phyloP scores from a whole-genome alignment of 129 eudicot species.

The Gnaphalium uliginosum region DNA sequence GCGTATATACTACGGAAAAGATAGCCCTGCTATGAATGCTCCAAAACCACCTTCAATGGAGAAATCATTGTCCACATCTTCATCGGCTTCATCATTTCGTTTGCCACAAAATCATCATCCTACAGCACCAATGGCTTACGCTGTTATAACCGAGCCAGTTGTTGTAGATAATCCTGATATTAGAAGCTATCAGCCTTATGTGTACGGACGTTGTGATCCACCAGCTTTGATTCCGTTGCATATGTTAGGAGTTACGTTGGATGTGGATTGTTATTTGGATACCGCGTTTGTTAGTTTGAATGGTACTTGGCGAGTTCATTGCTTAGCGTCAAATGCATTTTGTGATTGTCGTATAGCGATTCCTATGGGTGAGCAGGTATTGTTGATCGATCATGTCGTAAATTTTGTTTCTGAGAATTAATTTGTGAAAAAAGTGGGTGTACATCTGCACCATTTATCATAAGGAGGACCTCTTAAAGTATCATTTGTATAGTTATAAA shows the following conservation, averaged over 20 bases:
- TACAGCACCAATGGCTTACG: constrained; percentile 77
- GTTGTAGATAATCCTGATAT: constrained; percentile 93
- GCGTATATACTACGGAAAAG: constrained; percentile 74
- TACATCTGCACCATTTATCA: not conserved
- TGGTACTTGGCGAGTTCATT: constrained; percentile 83
- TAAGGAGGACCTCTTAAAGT: not conserved
- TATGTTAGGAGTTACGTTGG: constrained; percentile 63
- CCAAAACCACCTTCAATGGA: constrained; percentile 44
- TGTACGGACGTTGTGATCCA: constrained; percentile 76
- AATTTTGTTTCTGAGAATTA: not conserved
- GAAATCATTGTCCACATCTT: constrained; percentile 38
- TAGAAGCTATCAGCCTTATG: constrained; percentile 95
- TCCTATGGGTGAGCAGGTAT: constrained; percentile 92
- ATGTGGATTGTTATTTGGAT: constrained; percentile 75
- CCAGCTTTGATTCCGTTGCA: constrained; percentile 93
- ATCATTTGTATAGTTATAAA: too few relatives aligned
- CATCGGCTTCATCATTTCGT: constrained; percentile 33
- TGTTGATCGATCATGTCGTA: not conserved
- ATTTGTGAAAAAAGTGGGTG: not conserved
- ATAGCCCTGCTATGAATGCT: constrained; percentile 11
- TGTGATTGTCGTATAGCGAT: constrained; percentile 73
- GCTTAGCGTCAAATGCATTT: constrained; percentile 52
- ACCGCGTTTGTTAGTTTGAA: constrained; percentile 63
- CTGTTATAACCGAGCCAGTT: constrained; percentile 64
- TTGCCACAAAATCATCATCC: constrained; percentile 43